Evolutionary conservation across 2,329 filamentous ascomycete genomes (phyloP), one percentile per base, ranked within the genome.

Genomic region (Arthrobotrys sphaeroides): DNA sequence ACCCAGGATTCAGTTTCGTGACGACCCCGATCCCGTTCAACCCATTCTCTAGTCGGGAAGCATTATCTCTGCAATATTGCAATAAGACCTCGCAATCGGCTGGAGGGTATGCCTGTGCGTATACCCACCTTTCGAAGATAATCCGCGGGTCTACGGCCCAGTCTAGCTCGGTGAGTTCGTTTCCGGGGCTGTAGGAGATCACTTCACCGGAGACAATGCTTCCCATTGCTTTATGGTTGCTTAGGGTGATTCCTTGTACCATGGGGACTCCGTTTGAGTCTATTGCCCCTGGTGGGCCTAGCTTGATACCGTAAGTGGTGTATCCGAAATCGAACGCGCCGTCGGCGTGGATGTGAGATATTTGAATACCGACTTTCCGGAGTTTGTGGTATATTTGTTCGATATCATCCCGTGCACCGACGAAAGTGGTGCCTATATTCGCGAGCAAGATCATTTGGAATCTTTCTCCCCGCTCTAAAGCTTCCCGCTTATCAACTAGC

Each of bases 61-160:
- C 60, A 42, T 66, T 73, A 2, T 51, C 16, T 10, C 45, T 60
- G 38, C 68, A 65, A 33, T 60, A 66, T 28, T 20, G 16, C 7
- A 66, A 33, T 24, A 73, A 18, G 3, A n/a, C 3, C 2, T 22
- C 22, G 9, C 47, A 22, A 20, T 73, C 68, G 7, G 22, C 24
- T 3, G 40, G 36, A 18, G 51, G n/a, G 12, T 65, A 73, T 0
- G 57, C 31, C 43, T 62, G 45, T 18, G 26, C 10, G 38, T 66
- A 73, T 3, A 73, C 33, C 68, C 68, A 73, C 16, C 51, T 18
- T 40, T 73, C 68, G 16, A 73, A 73, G 18, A 66, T 60, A 6
- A 73, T 73, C 36, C 68, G 57, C 6, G 60, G 68, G 12, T 73
- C 68, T 3, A 73, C 31, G 36, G 12, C 28, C 60, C 68, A 66